Percentiles rank a stretch among this genome's conserved stretches.
These are phyloP conservation scores for Aspergillus jensenii DNA, from an alignment of 2,329 filamentous ascomycete species.

Conservation along the genomic window DNA sequence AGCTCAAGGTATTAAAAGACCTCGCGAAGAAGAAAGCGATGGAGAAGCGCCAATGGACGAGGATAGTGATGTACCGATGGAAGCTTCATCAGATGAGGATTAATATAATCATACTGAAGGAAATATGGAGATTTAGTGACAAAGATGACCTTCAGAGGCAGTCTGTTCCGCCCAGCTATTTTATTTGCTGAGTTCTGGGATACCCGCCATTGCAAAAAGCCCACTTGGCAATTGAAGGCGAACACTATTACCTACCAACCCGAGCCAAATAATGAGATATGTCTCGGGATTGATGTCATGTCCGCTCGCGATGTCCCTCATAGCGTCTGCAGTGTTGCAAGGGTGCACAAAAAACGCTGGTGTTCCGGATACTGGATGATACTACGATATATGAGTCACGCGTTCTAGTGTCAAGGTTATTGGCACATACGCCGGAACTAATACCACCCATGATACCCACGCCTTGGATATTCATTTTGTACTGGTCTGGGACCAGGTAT, in stretches of 20 bases:
- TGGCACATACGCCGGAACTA: slow-evolving; percentile 68
- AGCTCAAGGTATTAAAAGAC: slow-evolving; percentile 62
- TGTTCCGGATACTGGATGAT: slow-evolving; percentile 77
- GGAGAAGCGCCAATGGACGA: slow-evolving; percentile 62
- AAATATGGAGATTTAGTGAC: slow-evolving; percentile 8
- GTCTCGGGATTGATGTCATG: slow-evolving; percentile 49
- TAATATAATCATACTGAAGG: slow-evolving; percentile 30
- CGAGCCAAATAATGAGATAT: slow-evolving; percentile 87
- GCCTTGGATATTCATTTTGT: slow-evolving; percentile 60
- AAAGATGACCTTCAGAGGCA: slow-evolving; percentile 1
- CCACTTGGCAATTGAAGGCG: slow-evolving; percentile 74
- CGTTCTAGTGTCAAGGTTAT: slow-evolving; percentile 21
- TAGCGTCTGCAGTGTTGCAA: slow-evolving; percentile 80
- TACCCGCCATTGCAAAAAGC: slow-evolving; percentile 45
- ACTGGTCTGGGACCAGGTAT: slow-evolving; percentile 66
- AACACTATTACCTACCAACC: slow-evolving; percentile 77
- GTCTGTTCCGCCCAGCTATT: slow-evolving; percentile 16
- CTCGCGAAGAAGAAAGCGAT: slow-evolving; percentile 63
- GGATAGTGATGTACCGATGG: slow-evolving; percentile 68
- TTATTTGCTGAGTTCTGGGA: slow-evolving; percentile 20
- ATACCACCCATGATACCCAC: slow-evolving; percentile 70
- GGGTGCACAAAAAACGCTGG: slow-evolving; percentile 92
- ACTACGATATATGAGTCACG: slow-evolving; percentile 53
- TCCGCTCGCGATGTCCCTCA: slow-evolving; percentile 60
- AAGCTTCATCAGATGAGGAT: slow-evolving; percentile 73